Evolutionary conservation across 192 early-diverging fungal species (phyloP), one percentile per base, ranked within the genome.

Genomic region (Blastocladiella britannica): DNA sequence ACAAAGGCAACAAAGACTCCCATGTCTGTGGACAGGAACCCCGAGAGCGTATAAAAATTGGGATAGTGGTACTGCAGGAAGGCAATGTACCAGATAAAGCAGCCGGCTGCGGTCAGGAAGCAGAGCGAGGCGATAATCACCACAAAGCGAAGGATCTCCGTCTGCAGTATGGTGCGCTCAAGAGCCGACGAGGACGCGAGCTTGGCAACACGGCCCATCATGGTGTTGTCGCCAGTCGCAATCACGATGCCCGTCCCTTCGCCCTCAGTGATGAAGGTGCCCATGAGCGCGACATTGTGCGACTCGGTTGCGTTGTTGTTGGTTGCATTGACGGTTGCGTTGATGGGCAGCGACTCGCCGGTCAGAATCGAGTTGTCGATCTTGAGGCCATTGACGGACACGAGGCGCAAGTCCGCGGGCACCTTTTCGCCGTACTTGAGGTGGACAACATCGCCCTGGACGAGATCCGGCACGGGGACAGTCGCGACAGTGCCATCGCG

Each of bases 281-380:
- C 78, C 73, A 80, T 78, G 63, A 94, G 77, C 26, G 82, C 87
- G 60, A 94, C 72, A 59, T 91, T 91, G 58, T 80, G 77, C 18
- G 80, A 80, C 68, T 89, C 89, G 28, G 89, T 63, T 53, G 80
- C 76, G 58, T 82, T 85, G 4, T 74, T 71, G 71, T 83, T 82
- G 6, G 86, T 91, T 51, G 62, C 52, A 22, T 75, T 67, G 28
- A 71, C 70, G 15, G 72, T 75, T 22, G 75, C 85, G 31, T 70
- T 66, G 25, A 89, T 75, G 6, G 80, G 70, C 24, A 83, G 75
- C 7, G 76, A 65, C 59, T 84, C 81, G 26, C 91, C 91, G 18
- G 91, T 89, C 43, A 91, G 66, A 53, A 80, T 65, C 23, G 83
- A 76, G 8, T 82, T 77, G 68, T 94, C 91, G 59, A 91, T 80